These are phyloP conservation scores for Diplosphaera chodatii DNA, from an alignment of 139 green algal species.

Conservation along the genomic window DNA sequence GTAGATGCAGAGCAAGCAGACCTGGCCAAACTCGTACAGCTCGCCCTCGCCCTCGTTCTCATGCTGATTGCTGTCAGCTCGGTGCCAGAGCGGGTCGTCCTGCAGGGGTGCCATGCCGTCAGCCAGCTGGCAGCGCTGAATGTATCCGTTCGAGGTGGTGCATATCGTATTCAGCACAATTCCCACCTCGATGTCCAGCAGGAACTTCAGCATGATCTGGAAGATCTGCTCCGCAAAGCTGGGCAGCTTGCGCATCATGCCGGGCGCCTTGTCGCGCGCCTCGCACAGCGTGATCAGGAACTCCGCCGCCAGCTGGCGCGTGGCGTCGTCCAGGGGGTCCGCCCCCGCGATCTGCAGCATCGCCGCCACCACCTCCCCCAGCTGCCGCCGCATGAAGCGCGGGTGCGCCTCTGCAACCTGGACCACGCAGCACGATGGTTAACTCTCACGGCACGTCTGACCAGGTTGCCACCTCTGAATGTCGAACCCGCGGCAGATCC, in stretches of 20 bases:
- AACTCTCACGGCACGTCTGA: too few species aligned
- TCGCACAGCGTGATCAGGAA: conserved; percentile 94
- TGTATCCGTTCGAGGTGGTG: too few species aligned
- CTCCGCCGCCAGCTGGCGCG: conserved; percentile 79
- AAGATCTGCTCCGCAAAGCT: conserved; percentile 80
- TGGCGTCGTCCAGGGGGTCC: conserved; percentile 43
- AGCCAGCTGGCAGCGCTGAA: too few species aligned
- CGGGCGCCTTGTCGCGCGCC: conserved; percentile 81
- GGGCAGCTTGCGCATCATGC: conserved; percentile 93
- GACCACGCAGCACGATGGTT: too few species aligned
- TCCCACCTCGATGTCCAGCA: conserved; percentile 87
- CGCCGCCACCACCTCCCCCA: conserved; percentile 69
- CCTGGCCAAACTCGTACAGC: conserved; percentile 72
- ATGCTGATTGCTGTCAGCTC: conserved; percentile 51
- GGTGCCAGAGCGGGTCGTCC: conserved; percentile 83
- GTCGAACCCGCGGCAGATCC: too few species aligned
- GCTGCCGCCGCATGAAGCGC: conserved; percentile 81
- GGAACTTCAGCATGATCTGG: conserved; percentile 74
- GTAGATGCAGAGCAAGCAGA: too few species aligned
- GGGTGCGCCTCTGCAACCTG: conserved; percentile 72
- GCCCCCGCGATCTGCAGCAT: conserved; percentile 69
- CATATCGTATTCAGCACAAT: too few species aligned
- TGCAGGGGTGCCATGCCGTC: too few species aligned
- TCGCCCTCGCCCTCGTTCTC: conserved; percentile 72
- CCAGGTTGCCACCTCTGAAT: too few species aligned